These are phyloP conservation scores for Chaetoscypha palmicola DNA, from an alignment of 2,329 filamentous ascomycete species.

Conservation along the genomic window DNA sequence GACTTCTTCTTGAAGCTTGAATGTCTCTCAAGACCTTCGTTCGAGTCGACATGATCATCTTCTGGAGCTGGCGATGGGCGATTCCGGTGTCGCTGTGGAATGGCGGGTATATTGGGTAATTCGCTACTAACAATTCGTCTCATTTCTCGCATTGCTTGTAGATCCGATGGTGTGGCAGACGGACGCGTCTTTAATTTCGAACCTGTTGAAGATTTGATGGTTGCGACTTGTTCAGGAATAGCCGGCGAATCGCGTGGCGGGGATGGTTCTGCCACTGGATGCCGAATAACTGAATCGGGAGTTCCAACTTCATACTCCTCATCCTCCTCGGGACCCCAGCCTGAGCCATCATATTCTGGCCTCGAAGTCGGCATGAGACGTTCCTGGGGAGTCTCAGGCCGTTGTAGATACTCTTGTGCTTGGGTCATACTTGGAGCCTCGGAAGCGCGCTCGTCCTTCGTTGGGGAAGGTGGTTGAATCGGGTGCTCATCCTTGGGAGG, in stretches of 20 bases:
- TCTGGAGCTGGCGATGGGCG: slow-evolving; percentile 45
- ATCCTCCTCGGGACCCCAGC: slow-evolving; percentile 50
- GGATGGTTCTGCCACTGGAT: slow-evolving; percentile 44
- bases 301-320: slow-evolving; percentile 57
- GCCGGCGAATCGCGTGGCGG: slow-evolving; percentile 42
- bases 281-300: slow-evolving; percentile 85
- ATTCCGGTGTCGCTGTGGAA: slow-evolving; percentile 54
- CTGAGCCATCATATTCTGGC: slow-evolving; percentile 56
- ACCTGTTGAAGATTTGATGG: slow-evolving; percentile 73
- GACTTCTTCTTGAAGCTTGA: slow-evolving; percentile 76
- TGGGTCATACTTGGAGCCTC: slow-evolving; percentile 21
- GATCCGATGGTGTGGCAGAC: slow-evolving; percentile 79
- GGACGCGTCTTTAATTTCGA: slow-evolving; percentile 83
- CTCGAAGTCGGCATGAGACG: slow-evolving; percentile 40
- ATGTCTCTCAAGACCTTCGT: slow-evolving; percentile 42
- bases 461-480: slow-evolving; percentile 4
- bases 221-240: slow-evolving; percentile 77
- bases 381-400: slow-evolving; percentile 23
- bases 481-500: slow-evolving; percentile 16
- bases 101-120: slow-evolving; percentile 50
- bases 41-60: slow-evolving; percentile 22
- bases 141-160: slow-evolving; percentile 77
- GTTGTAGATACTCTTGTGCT: slow-evolving; percentile 24
- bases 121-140: slow-evolving; percentile 80
- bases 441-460: slow-evolving; percentile 18